Conservation (phyloP, 768 basidiomycete species). For the Collybia sp. region DNA sequence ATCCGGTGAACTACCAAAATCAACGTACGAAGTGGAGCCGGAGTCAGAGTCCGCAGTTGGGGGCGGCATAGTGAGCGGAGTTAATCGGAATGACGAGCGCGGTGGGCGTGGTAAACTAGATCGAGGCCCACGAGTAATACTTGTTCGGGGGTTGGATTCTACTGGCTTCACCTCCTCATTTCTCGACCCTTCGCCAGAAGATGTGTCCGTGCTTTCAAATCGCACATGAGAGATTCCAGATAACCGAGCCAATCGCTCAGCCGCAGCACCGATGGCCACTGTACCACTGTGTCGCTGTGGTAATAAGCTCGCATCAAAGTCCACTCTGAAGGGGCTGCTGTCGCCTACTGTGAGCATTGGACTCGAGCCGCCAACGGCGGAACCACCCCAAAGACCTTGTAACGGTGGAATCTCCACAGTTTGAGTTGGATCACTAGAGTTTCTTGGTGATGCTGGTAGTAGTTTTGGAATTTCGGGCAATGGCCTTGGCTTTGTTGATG, state of each 20-base stretch:
- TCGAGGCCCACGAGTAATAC: too few species aligned
- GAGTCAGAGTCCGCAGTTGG: too few species aligned
- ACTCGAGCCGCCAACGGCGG: too few species aligned
- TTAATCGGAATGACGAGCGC: slow-evolving; percentile 15
- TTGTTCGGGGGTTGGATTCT: slow-evolving; percentile 2
- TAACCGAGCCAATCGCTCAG: not conserved
- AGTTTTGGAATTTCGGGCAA: too few species aligned
- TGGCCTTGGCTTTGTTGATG: too few species aligned
- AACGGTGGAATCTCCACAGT: too few species aligned
- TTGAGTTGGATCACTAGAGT: too few species aligned
- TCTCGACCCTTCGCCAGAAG: too few species aligned
- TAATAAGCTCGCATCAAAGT: slow-evolving; percentile 19
- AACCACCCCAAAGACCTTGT: too few species aligned
- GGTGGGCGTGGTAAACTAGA: slow-evolving; percentile 1
- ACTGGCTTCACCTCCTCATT: not conserved
- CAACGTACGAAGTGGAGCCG: slow-evolving; percentile 27
- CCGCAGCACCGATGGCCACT: not conserved
- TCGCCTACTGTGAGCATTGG: slow-evolving; percentile 18
- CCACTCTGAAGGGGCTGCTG: slow-evolving; percentile 44
- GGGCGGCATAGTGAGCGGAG: slow-evolving; percentile 17
- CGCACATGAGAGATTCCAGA: slow-evolving; percentile 11
- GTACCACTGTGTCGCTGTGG: not conserved
- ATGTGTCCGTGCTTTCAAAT: slow-evolving; percentile 9
- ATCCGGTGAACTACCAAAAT: slow-evolving; percentile 28
- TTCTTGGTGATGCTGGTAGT: too few species aligned